These are phyloP conservation scores for Trichoderma citrinoviride DNA, from an alignment of 2,329 filamentous ascomycete genomes.

Conservation along the genomic window DNA sequence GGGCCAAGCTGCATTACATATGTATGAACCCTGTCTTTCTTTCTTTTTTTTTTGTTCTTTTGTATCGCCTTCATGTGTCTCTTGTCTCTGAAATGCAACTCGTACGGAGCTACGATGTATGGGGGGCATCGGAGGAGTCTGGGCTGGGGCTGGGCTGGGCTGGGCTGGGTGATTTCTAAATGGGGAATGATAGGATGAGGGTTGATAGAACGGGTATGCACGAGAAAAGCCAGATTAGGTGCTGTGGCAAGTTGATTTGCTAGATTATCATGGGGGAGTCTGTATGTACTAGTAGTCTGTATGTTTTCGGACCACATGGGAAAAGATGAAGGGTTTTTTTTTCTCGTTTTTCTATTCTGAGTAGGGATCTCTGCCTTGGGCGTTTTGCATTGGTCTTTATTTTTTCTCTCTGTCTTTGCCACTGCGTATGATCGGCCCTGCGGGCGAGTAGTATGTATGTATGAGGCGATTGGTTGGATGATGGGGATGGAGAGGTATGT, in stretches of 20 bases:
- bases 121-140: no score
- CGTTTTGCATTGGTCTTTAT: background rate
- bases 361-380: background rate
- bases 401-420: background rate
- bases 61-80: no score
- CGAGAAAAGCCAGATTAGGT: slow-evolving; percentile 9
- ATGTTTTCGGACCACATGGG: background rate
- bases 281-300: no score
- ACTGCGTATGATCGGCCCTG: background rate
- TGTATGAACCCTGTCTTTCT: background rate
- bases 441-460: no score
- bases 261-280: background rate
- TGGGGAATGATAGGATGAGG: slow-evolving; percentile 1
- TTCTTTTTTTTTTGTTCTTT: no score
- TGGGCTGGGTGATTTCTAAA: background rate
- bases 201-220: slow-evolving; percentile 13
- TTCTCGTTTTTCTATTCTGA: no score
- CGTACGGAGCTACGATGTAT: no score
- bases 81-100: no score
- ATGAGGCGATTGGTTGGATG: no score
- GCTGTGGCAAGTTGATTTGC: background rate
- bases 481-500: no score
- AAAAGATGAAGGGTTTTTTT: background rate
- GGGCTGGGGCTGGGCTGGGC: no score
- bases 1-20: background rate